Conservation (phyloP, 176 grass and related monocot genomes). For the Triticum urartu region DNA sequence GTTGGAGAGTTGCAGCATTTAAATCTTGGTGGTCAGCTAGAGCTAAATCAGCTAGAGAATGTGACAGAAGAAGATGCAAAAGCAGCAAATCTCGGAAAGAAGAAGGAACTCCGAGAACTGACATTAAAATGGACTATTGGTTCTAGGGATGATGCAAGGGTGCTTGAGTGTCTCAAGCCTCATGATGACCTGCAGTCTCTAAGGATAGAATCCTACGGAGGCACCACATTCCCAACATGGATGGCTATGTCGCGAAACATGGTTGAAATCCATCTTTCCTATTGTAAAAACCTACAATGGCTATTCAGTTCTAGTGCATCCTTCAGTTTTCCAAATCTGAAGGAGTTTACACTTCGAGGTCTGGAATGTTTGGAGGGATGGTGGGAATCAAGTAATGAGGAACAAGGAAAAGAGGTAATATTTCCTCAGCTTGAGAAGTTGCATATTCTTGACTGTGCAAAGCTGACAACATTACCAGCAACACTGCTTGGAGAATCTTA, state of each 20-base stretch:
- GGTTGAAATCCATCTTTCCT: background rate
- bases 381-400: background rate
- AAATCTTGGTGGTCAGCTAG: slow-evolving; percentile 1
- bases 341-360: background rate
- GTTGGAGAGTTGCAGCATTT: background rate
- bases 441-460: background rate
- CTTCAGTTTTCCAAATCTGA: slow-evolving; percentile 8
- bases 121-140: background rate
- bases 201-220: background rate
- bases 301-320: background rate
- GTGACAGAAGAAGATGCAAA: background rate
- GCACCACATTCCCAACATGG: background rate
- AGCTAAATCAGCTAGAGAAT: background rate
- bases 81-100: background rate
- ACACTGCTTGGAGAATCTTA: background rate
- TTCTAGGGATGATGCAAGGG: background rate
- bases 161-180: background rate
- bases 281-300: background rate
- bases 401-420: background rate
- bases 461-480: background rate
- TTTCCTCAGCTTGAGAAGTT: background rate
- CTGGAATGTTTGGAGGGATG: background rate
- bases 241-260: background rate
- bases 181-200: background rate
- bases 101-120: background rate